phyloP scores from a whole-genome alignment of 2,329 filamentous ascomycete species.

The Coleophoma eucalyptorum region DNA sequence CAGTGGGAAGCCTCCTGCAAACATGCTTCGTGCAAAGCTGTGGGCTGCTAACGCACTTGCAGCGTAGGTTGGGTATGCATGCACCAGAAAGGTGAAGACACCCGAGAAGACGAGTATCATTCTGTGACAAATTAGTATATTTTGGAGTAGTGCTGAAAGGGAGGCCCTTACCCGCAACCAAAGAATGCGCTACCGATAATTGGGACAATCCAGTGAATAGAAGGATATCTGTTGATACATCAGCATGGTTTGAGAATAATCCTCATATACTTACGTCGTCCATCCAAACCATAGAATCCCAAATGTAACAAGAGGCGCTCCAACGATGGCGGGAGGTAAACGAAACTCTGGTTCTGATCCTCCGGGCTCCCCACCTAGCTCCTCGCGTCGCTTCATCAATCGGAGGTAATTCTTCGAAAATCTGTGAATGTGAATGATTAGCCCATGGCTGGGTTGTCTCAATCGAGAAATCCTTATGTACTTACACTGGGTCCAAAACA shows the following conservation, averaged over 20 bases:
- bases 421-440: too few species aligned
- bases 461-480: slow-evolving; percentile 51
- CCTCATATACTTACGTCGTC: slow-evolving; percentile 38
- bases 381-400: slow-evolving; percentile 3
- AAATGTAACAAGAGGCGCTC: slow-evolving; percentile 71
- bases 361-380: slow-evolving; percentile 33
- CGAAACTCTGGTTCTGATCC: slow-evolving; percentile 80
- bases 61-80: slow-evolving; percentile 73
- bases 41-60: slow-evolving; percentile 81
- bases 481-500: slow-evolving; percentile 61
- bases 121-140: background rate
- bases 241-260: too few species aligned
- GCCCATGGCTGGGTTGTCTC: slow-evolving; percentile 30
- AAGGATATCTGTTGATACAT: slow-evolving; percentile 48
- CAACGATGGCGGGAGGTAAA: slow-evolving; percentile 67
- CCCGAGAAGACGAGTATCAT: slow-evolving; percentile 77
- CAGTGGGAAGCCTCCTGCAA: slow-evolving; percentile 45
- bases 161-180: slow-evolving; percentile 53
- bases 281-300: slow-evolving; percentile 87
- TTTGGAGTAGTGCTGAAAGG: too few species aligned
- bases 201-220: slow-evolving; percentile 71
- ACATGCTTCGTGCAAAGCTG: slow-evolving; percentile 71
- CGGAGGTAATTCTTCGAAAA: too few species aligned
- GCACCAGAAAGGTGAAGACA: slow-evolving; percentile 79
- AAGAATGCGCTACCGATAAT: slow-evolving; percentile 70